A percentile compares a stretch with the other conserved stretches of the same genome.
These are phyloP conservation scores for Biscutella laevigata DNA, from an alignment of 441 rosid genomes.

Conservation along the genomic window DNA sequence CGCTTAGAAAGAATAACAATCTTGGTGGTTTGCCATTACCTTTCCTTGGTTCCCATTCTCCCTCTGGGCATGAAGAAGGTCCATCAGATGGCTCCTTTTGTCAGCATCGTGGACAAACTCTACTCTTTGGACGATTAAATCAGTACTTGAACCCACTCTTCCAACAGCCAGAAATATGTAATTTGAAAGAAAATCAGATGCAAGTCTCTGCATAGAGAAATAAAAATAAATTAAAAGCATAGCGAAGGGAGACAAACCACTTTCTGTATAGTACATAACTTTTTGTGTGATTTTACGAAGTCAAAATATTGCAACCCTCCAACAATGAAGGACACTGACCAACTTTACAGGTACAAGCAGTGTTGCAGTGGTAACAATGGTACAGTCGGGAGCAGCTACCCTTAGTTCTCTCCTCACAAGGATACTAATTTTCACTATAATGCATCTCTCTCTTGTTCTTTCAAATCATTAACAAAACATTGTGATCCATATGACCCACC, in stretches of 20 bases:
- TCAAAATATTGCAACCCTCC: no score
- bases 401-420: background rate
- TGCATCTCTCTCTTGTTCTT: background rate
- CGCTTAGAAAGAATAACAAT: background rate
- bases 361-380: background rate
- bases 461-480: background rate
- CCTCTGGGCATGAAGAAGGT: conserved; percentile 61
- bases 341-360: background rate
- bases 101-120: conserved; percentile 70
- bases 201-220: conserved; percentile 76
- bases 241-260: background rate
- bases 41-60: conserved; percentile 46
- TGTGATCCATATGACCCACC: background rate
- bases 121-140: conserved; percentile 85
- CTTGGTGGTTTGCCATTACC: conserved; percentile 25
- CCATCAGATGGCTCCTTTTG: conserved; percentile 65
- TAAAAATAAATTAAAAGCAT: background rate
- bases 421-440: background rate
- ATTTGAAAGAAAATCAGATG: conserved; percentile 71
- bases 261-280: no score
- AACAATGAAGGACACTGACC: no score
- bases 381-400: background rate
- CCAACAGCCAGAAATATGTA: conserved; percentile 88
- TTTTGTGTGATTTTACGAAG: no score
- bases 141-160: conserved; percentile 94